Conservation (phyloP, 345 rosid species). For the Chamaenerion angustifolium region DNA sequence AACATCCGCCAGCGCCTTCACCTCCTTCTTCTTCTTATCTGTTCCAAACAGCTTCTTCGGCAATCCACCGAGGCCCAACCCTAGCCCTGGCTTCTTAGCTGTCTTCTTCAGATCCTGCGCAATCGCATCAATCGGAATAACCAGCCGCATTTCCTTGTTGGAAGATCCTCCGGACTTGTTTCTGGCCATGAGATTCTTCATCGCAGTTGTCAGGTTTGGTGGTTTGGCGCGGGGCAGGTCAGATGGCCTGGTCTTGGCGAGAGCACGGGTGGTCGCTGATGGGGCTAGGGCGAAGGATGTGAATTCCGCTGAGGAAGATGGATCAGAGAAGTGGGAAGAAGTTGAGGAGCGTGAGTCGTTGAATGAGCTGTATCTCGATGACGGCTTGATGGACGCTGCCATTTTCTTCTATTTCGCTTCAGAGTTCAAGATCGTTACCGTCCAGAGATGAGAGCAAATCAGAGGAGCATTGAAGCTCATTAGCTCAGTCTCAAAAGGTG, state of each 20-base stretch:
- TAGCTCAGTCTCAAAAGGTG: too few relatives aligned
- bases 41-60: conserved; percentile 74
- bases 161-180: conserved; percentile 10
- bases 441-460: too few relatives aligned
- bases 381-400: conserved; percentile 4
- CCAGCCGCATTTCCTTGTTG: conserved; percentile 20
- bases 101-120: conserved; percentile 63
- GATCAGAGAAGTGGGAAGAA: conserved; percentile 44
- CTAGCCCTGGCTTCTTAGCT: conserved; percentile 35
- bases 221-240: conserved; percentile 10
- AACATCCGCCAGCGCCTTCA: conserved; percentile 58
- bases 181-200: conserved; percentile 56
- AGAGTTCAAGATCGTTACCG: not conserved
- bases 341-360: conserved; percentile 63
- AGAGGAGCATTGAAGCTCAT: too few relatives aligned
- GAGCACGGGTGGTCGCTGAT: conserved; percentile 28
- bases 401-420: not conserved
- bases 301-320: conserved; percentile 39
- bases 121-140: conserved; percentile 43
- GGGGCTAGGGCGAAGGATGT: conserved; percentile 10
- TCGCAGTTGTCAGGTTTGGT: conserved; percentile 36
- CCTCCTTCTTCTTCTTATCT: conserved; percentile 23
- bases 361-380: conserved; percentile 63
- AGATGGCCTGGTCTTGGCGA: conserved; percentile 42
- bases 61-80: conserved; percentile 32